A percentile compares a stretch with the other conserved stretches of the same genome.
These are phyloP conservation scores for Sabuloglossum arenarium DNA, from an alignment of 495 filamentous ascomycete genomes.

Conservation along the genomic window DNA sequence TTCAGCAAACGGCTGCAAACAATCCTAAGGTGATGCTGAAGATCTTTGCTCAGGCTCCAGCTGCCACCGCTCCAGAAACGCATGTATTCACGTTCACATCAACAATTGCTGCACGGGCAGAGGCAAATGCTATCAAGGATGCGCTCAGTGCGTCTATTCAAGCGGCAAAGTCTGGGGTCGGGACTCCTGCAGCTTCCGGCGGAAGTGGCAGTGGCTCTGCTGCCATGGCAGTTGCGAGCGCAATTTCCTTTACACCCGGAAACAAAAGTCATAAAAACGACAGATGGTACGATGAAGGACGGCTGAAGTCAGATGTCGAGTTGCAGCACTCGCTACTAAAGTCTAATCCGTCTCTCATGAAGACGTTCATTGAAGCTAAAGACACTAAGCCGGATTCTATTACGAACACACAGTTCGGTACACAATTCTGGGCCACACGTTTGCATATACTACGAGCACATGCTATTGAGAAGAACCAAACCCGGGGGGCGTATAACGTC, in stretches of 20 bases:
- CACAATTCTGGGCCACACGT: slow-evolving; percentile 83
- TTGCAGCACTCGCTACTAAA: slow-evolving; percentile 74
- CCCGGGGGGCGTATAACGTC: slow-evolving; percentile 75
- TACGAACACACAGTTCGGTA: slow-evolving; percentile 51
- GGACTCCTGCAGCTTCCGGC: slow-evolving; percentile 17
- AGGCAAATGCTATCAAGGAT: slow-evolving; percentile 71
- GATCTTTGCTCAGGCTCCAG: slow-evolving; percentile 47
- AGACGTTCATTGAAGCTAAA: slow-evolving; percentile 64
- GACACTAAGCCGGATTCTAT: slow-evolving; percentile 64
- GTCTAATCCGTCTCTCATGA: slow-evolving; percentile 44
- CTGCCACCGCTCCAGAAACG: slow-evolving; percentile 32
- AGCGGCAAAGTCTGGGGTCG: slow-evolving; percentile 34
- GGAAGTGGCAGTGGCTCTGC: slow-evolving; percentile 25
- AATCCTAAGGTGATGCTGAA: slow-evolving; percentile 78
- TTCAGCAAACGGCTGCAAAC: slow-evolving; percentile 76
- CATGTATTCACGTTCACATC: slow-evolving; percentile 82
- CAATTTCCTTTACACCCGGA: slow-evolving; percentile 19
- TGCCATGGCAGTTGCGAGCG: slow-evolving; percentile 30
- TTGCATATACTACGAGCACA: slow-evolving; percentile 70
- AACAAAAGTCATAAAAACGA: not conserved
- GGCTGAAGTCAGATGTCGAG: slow-evolving; percentile 48
- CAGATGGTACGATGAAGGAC: slow-evolving; percentile 55
- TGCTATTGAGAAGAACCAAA: slow-evolving; percentile 72
- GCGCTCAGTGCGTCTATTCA: slow-evolving; percentile 57
- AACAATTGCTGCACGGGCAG: slow-evolving; percentile 44